Base-by-base conservation (phyloP, 108 stramenopile genomes). In the Fragilariopsis cylindrus region DNA sequence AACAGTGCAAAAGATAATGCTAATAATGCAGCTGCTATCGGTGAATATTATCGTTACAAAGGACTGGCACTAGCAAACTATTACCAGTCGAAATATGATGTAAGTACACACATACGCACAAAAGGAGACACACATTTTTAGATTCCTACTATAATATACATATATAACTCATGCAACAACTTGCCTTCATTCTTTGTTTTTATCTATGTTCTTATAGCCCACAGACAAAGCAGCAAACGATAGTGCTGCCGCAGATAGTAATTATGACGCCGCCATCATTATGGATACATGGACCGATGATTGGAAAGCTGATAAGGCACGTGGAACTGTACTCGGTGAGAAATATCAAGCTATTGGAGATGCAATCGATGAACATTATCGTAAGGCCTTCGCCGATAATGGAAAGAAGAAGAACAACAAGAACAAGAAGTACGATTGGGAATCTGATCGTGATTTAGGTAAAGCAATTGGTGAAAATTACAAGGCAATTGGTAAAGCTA, bases 41-140 rank as follows among this genome's bases (percentile, higher is more conserved):
- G 71, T 9, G 71, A 57, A 16, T 72, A 72, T 44, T 72, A 72
- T 47, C 71, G 58, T 60, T 57, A 43, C 45, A 72, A 72, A 42
- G 71, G 71, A 13, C 39, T 57, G 3, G 71, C 71, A 15, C 18
- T 72, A 16, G 30, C 19, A 18, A 41, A 72, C 48, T 72, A 72
- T 60, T 72, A 72, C 45, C 48, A 48, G 42, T 60, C 71, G 46
- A 58, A 21, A 47, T 72, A 60, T 46, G 58, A 60, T 60, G 71
- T 72, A 62, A 72, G 71, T 60, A 30, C 30, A 30, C 30, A 30
- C 30, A 30, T 30, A 30, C 30, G 30, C 57, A 57, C 57, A 11
- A 11, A 18, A n/a, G 13, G 13, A 11, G 21, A 57, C 6, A 7
- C 21, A 57, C 2, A 7, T 30, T 30, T 30, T 9, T 30, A 18